Conservation (phyloP, 192 early-diverging fungal genomes). For the Podila horticola region DNA sequence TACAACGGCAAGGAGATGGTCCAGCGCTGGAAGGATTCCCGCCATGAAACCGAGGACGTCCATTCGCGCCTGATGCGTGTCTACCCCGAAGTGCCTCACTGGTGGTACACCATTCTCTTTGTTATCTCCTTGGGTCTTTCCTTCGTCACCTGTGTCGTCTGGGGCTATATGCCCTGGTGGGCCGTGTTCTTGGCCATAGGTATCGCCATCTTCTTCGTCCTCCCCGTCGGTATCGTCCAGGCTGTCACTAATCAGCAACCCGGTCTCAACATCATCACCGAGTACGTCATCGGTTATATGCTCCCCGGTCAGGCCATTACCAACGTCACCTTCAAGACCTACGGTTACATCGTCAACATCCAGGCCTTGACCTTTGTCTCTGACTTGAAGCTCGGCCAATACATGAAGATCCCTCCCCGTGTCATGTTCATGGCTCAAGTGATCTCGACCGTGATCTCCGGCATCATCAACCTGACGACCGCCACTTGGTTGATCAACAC, state of each 20-base stretch:
- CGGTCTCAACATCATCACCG: constrained; percentile 71
- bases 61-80: constrained; percentile 69
- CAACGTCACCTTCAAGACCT: constrained; percentile 86
- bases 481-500: constrained; percentile 53
- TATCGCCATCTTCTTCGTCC: constrained; percentile 68
- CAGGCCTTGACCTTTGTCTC: constrained; percentile 75
- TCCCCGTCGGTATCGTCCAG: constrained; percentile 85
- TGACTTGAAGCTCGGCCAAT: constrained; percentile 79
- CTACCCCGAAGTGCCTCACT: constrained; percentile 72
- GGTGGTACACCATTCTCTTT: constrained; percentile 62
- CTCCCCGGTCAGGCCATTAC: constrained; percentile 81
- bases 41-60: constrained; percentile 61
- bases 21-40: constrained; percentile 48
- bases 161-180: constrained; percentile 77
- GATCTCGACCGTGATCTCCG: constrained; percentile 61
- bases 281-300: constrained; percentile 83
- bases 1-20: constrained; percentile 75
- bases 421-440: constrained; percentile 68
- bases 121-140: constrained; percentile 46
- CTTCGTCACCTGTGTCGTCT: constrained; percentile 55
- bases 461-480: constrained; percentile 56
- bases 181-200: constrained; percentile 66
- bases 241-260: constrained; percentile 71
- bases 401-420: constrained; percentile 72
- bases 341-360: constrained; percentile 76